Base-by-base conservation (phyloP, 148 eudicot species). In the Cornus kousa region DNA sequence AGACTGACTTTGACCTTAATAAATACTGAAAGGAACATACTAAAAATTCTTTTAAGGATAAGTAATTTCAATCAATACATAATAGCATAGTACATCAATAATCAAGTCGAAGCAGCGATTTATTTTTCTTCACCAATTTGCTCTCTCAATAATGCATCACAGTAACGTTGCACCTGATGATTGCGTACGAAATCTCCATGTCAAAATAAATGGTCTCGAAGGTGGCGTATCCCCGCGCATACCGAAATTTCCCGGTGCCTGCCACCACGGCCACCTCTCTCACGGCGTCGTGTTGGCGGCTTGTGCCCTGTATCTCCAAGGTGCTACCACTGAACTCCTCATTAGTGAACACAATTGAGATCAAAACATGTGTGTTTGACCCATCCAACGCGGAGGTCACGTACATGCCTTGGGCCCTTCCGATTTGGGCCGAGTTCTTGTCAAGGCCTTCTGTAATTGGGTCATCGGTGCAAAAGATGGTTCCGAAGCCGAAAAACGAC, bases 341-440 rank as follows among this genome's bases (percentile, higher is more conserved):
- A 59, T 7, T 59, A 9, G 24, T 59, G 28, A 74, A 74, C 46
- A 74, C 75, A 73, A 73, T 73, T 8, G 75, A 73, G 12, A 53
- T 13, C 65, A 53, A 8, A 35, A 55, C 75, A 10, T 74, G 67
- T 9, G 46, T 31, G 13, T 55, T 74, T 0, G 67, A 32, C 17
- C 76, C 76, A 20, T 74, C 46, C 43, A 74, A 39, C 0, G 76
- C 57, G 3, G 76, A 74, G 43, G 67, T 59, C 67, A 59, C 65
- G 4, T 14, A 73, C 22, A 73, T 31, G 13, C 75, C 75, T 50
- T 73, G 75, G 22, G 39, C 75, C 16, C 75, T 62, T 28, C 22
- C 75, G 13, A 73, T 31, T 55, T 53, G 64, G 2, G 66, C 37
- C 5, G 75, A 73, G 23, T 31, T 55, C 23, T 0, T 16, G 0